These are phyloP conservation scores for Sugiyamaella floridensis DNA, from an alignment of 805 yeast genomes.

Conservation along the genomic window DNA sequence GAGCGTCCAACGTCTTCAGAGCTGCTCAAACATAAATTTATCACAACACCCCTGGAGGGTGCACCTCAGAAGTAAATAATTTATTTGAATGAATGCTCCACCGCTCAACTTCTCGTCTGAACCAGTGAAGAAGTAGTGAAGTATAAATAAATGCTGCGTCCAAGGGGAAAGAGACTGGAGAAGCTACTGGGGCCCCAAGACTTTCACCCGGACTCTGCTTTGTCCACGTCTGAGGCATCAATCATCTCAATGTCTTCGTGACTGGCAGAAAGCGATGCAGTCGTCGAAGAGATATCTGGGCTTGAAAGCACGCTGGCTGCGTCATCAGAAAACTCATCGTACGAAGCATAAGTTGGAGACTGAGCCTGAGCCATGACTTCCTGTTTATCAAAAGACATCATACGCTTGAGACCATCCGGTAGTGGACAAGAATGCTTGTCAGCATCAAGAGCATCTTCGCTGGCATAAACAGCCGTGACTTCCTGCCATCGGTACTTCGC, in stretches of 20 bases:
- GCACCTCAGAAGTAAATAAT: not conserved
- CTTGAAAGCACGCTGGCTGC: not conserved
- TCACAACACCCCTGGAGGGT: conserved; percentile 2
- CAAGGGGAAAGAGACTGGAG: no score
- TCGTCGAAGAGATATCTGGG: not conserved
- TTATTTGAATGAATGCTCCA: not conserved
- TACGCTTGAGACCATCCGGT: conserved; percentile 7
- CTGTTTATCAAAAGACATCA: conserved; percentile 11
- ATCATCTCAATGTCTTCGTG: not conserved
- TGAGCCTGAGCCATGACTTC: not conserved
- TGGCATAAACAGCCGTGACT: conserved; percentile 19
- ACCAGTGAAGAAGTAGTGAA: no score
- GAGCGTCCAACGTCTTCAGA: conserved; percentile 70
- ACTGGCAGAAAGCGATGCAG: not conserved
- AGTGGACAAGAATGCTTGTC: conserved; percentile 6
- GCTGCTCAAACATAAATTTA: conserved; percentile 57
- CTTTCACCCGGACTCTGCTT: not conserved
- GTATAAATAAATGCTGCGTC: no score
- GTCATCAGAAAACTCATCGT: not conserved
- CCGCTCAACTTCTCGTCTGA: no score
- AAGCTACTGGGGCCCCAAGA: no score
- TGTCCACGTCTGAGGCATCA: not conserved
- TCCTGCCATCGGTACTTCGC: conserved; percentile 19
- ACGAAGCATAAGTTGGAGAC: not conserved
- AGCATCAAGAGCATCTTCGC: conserved; percentile 12